phyloP scores from a whole-genome alignment of 768 basidiomycete species.

The Crassisporium funariophilum region DNA sequence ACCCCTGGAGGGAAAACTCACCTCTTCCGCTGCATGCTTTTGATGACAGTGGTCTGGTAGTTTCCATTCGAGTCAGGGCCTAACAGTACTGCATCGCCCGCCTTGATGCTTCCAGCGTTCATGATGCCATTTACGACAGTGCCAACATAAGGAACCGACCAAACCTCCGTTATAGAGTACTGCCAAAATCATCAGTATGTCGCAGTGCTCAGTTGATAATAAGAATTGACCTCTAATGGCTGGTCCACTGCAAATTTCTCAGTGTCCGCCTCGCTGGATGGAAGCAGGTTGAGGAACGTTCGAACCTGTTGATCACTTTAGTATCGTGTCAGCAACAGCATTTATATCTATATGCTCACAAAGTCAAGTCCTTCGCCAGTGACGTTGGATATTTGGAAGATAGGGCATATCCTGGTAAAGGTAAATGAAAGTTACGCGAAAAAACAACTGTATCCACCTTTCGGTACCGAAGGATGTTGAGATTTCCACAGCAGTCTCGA shows the following conservation, averaged over 20 bases:
- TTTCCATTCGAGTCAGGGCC: conserved; percentile 95
- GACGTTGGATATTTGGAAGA: conserved; percentile 92
- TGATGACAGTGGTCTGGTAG: conserved; percentile 77
- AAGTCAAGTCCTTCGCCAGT: conserved; percentile 89
- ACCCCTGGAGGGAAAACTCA: conserved; percentile 27
- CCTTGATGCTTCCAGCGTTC: conserved; percentile 71
- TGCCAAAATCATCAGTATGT: conserved; percentile 26
- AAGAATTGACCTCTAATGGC: conserved; percentile 65
- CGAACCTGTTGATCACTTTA: conserved; percentile 53
- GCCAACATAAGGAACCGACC: conserved; percentile 86
- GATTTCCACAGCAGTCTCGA: conserved; percentile 80
- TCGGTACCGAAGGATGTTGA: conserved; percentile 75
- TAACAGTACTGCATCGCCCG: conserved; percentile 79
- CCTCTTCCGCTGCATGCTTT: conserved; percentile 95
- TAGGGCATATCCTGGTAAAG: conserved; percentile 77
- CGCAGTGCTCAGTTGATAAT: conserved; percentile 1
- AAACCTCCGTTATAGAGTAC: conserved; percentile 86
- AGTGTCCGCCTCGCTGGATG: conserved; percentile 82
- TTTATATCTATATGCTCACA: too few species aligned
- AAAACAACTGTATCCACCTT: conserved; percentile 44
- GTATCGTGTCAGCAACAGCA: too few species aligned
- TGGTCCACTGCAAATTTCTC: conserved; percentile 81
- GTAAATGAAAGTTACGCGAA: not conserved
- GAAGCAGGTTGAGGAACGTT: conserved; percentile 88
- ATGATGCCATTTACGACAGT: conserved; percentile 86